These are phyloP conservation scores for Myxozyma kluyveri DNA, from an alignment of 805 yeast genomes.

Conservation along the genomic window DNA sequence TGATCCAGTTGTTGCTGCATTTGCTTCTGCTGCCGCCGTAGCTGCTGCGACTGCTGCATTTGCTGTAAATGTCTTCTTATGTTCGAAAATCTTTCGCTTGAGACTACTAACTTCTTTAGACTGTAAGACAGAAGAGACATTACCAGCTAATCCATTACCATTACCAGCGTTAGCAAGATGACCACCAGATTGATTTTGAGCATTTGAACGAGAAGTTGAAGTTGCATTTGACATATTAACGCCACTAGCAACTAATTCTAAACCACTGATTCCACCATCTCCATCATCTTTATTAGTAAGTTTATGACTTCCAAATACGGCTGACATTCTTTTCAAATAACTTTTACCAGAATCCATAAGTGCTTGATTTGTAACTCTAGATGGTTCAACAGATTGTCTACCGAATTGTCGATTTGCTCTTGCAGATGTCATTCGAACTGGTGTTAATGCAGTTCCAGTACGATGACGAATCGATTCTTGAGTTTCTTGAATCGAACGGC, in stretches of 20 bases:
- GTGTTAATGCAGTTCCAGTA: slow-evolving; percentile 20
- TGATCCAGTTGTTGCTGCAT: neutral
- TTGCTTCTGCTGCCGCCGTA: neutral
- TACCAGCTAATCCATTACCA: slow-evolving; percentile 36
- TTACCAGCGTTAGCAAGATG: slow-evolving; percentile 30
- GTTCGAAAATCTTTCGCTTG: slow-evolving; percentile 42
- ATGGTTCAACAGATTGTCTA: neutral
- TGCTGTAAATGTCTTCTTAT: neutral
- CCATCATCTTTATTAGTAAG: slow-evolving; percentile 43
- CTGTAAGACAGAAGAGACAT: slow-evolving; percentile 34
- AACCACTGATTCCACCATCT: slow-evolving; percentile 29
- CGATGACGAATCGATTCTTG: too few relatives aligned
- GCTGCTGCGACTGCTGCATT: neutral
- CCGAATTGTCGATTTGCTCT: slow-evolving; percentile 18
- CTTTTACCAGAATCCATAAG: slow-evolving; percentile 7
- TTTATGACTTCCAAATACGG: slow-evolving; percentile 46
- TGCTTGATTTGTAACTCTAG: slow-evolving; percentile 1
- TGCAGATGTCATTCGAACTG: slow-evolving; percentile 26
- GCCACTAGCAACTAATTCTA: slow-evolving; percentile 64
- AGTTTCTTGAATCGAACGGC: neutral
- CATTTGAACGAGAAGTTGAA: slow-evolving; percentile 38
- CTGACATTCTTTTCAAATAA: slow-evolving; percentile 11
- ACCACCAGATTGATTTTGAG: slow-evolving; percentile 33
- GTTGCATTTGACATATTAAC: slow-evolving; percentile 47
- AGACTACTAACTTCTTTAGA: slow-evolving; percentile 45